Percentiles rank a stretch among this genome's conserved stretches.
These are phyloP conservation scores for Rubus parviflorus DNA, from an alignment of 306 rosid species.

Conservation along the genomic window DNA sequence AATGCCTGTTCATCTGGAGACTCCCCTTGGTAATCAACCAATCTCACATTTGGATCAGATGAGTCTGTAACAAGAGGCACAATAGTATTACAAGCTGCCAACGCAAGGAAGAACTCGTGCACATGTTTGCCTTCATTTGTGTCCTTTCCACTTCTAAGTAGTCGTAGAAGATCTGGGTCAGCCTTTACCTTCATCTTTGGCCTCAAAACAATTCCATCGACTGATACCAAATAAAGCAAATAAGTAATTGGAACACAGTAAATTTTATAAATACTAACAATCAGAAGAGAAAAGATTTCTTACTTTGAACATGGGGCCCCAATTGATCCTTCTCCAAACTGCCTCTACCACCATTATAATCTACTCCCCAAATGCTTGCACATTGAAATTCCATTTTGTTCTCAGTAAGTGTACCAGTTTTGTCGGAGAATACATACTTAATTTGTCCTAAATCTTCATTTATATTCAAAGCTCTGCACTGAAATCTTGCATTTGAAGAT, in stretches of 20 bases:
- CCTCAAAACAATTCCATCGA: conserved; percentile 58
- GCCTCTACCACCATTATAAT: conserved; percentile 49
- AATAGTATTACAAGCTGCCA: conserved; percentile 96
- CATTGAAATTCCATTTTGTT: conserved; percentile 97
- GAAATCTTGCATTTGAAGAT: conserved; percentile 72
- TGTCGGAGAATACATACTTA: conserved; percentile 88
- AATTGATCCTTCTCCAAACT: conserved; percentile 40
- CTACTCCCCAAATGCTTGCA: conserved; percentile 83
- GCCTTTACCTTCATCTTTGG: conserved; percentile 83
- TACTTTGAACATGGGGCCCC: conserved; percentile 63
- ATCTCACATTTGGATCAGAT: conserved; percentile 63
- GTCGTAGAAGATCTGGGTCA: conserved; percentile 56
- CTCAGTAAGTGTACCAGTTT: conserved; percentile 96
- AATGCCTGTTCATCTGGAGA: conserved; percentile 98
- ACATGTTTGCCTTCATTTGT: conserved; percentile 47
- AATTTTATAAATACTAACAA: conserved; percentile 12
- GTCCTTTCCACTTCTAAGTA: conserved; percentile 45
- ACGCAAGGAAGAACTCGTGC: conserved; percentile 81
- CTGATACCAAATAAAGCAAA: conserved; percentile 40
- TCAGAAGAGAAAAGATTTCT: conserved; percentile 1
- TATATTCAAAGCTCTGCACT: conserved; percentile 92
- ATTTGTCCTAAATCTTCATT: conserved; percentile 98
- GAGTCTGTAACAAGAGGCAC: conserved; percentile 78
- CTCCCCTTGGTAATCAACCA: conserved; percentile 96
- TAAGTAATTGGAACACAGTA: conserved; percentile 22